These are phyloP conservation scores for Sporothrix pseudoabietina DNA, from an alignment of 2,329 filamentous ascomycete species.

Conservation along the genomic window DNA sequence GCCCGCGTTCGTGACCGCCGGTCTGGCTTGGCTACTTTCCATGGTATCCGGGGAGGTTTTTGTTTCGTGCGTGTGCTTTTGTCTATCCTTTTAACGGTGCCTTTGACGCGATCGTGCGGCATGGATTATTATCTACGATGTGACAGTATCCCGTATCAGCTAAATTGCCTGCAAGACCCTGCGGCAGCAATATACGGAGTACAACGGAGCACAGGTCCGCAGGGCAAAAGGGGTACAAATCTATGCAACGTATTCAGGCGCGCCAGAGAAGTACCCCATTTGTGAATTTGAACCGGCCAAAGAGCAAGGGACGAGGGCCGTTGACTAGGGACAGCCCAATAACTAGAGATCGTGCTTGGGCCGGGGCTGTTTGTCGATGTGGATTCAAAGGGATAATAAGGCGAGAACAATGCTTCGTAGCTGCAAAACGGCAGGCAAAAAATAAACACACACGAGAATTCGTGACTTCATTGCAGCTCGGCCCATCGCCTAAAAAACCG, in stretches of 20 bases:
- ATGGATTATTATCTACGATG: neutral
- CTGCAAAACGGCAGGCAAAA: neutral
- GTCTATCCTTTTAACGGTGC: neutral
- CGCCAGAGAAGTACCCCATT: neutral
- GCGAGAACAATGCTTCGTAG: neutral
- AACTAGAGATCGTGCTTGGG: neutral
- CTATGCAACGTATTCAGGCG: neutral
- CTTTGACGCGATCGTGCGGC: neutral
- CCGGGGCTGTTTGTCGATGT: constrained; percentile 1
- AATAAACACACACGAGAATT: neutral
- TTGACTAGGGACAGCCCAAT: neutral
- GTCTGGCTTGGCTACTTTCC: neutral
- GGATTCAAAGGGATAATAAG: neutral
- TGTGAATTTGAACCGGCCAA: neutral
- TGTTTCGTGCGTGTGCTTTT: neutral
- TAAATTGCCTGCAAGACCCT: constrained; percentile 12
- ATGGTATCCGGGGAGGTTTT: neutral
- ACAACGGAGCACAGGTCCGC: constrained; percentile 3
- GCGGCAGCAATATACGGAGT: neutral
- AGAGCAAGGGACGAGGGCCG: neutral
- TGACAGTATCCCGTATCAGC: neutral
- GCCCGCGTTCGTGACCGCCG: neutral
- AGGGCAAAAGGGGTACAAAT: constrained; percentile 12
- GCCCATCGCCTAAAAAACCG: neutral
- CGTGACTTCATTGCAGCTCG: neutral